Base-by-base conservation (phyloP, 1,284 basidiomycete species). In the Marasmius fiardii region DNA sequence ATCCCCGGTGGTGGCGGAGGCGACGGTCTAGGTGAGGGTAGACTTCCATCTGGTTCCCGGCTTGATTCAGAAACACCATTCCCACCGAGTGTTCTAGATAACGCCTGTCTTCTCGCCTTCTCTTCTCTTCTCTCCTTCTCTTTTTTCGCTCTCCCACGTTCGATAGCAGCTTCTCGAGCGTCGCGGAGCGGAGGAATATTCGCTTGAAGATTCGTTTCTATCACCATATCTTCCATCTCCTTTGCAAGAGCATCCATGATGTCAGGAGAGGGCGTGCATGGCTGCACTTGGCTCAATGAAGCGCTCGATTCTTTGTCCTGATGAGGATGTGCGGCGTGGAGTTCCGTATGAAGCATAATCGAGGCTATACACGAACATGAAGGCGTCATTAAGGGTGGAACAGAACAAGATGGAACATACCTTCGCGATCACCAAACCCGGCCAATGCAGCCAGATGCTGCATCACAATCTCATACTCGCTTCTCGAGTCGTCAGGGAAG, bases 161-260 rank as follows among this genome's bases (percentile, higher is more conserved):
- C 28, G 18, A 58, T 37, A 20, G 57, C 57, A n/a, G 16, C 66
- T 54, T 81, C 73, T 79, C 82, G 83, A 11, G 73, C 76, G 34
- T 63, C 77, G 61, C 70, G 67, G 54, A 86, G 71, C 14, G 83
- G 84, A 3, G 82, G 84, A 0, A 63, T 71, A 33, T 82, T 75
- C 54, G 71, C 74, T 66, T 75, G 79, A 28, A 89, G 68, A 60
- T 77, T 79, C 37, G 72, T 72, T 68, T 89, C 87, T 6, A 90
- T 76, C 49, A 88, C 69, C 64, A 88, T 76, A 39, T 81, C 73
- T 65, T 84, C 80, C 76, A 88, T 83, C 68, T 86, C 84, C 14
- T 66, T 61, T 43, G 75, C 67, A 51, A 88, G 67, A 31, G 68
- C 53, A 7, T 67, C 68, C 49, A 83, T 71, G n/a, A 77, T 63